Conservation (phyloP, 768 basidiomycete species). For the Serendipita sp. region DNA sequence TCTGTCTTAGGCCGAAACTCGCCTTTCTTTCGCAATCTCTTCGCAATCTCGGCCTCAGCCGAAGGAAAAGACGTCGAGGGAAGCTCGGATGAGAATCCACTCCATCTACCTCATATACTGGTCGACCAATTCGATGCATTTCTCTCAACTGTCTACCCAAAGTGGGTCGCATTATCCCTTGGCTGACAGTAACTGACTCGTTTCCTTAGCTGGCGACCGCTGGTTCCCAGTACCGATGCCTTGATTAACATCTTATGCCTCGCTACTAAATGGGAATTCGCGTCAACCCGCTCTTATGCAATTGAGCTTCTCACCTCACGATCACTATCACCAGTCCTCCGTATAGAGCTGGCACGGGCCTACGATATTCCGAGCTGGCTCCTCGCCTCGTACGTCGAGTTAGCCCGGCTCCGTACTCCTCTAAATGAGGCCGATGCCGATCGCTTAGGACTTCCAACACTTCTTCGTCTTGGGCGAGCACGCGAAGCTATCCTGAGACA, state of each 20-base stretch:
- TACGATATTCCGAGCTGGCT: neutral
- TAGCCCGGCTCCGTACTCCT: neutral
- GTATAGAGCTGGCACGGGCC: slow-evolving; percentile 5
- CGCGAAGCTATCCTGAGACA: slow-evolving; percentile 1
- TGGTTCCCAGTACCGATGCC: neutral
- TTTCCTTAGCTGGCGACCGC: neutral
- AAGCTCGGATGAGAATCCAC: slow-evolving; percentile 1
- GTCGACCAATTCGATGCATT: slow-evolving; percentile 5
- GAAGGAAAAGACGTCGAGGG: neutral
- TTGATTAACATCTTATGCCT: neutral
- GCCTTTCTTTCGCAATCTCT: slow-evolving; percentile 3
- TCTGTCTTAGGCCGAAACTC: neutral
- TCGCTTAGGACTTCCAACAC: neutral
- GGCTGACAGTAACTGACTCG: neutral
- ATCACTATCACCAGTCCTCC: neutral
- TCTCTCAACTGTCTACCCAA: slow-evolving; percentile 2
- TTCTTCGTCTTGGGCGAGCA: slow-evolving; percentile 3
- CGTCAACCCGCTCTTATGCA: neutral
- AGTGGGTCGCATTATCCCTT: neutral
- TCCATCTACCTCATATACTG: neutral
- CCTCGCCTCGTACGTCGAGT: neutral
- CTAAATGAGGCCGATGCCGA: slow-evolving; percentile 1
- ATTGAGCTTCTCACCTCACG: neutral
- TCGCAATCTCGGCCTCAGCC: neutral
- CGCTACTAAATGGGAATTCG: neutral